Evolutionary conservation across 2,329 filamentous ascomycete genomes (phyloP), one percentile per base, ranked within the genome.

Genomic region (Beauveria asiatica): DNA sequence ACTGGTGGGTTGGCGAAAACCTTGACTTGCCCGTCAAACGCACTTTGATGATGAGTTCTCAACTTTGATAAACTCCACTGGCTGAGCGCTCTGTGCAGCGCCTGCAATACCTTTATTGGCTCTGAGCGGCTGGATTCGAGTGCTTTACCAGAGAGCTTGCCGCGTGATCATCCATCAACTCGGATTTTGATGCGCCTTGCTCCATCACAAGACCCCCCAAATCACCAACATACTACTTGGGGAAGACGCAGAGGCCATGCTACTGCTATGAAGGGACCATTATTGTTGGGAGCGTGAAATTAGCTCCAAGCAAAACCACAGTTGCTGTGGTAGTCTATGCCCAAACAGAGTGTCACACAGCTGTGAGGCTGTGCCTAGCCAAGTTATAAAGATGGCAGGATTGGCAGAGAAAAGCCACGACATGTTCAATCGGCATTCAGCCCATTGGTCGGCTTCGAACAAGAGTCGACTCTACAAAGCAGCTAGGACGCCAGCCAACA

Each of bases 401-500:
- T 10, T 9, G 11, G 8, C 16, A n/a, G 21, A 25, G 11, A 3
- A 21, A 4, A 10, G 1, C 0, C 3, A 8, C 3, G 16, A 27
- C 8, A 13, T 49, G n/a, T 5, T 37, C 11, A 39, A 11, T 19
- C 4, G 8, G 16, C 17, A 39, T 11, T 39, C n/a, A 3, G 25
- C 21, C 9, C 23, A 9, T 19, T 16, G n/a, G 7, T 19, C 13
- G 30, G 19, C 5, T n/a, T 48, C 5, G 7, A 9, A 21, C 25
- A 39, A 11, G 4, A 13, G 2, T 16, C 1, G 13, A 9, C 21
- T 41, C 49, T 57, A 57, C 46, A 57, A 17, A 57, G 27, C 59
- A 9, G 59, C 59, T 37, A 61, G 17, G 23, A 33, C 27, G 52
- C 53, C 59, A 17, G 46, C 59, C 7, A 61, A 16, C 5, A 61